Conservation (phyloP, 73 alveolate species). For the Tetrahymena elliotti region DNA sequence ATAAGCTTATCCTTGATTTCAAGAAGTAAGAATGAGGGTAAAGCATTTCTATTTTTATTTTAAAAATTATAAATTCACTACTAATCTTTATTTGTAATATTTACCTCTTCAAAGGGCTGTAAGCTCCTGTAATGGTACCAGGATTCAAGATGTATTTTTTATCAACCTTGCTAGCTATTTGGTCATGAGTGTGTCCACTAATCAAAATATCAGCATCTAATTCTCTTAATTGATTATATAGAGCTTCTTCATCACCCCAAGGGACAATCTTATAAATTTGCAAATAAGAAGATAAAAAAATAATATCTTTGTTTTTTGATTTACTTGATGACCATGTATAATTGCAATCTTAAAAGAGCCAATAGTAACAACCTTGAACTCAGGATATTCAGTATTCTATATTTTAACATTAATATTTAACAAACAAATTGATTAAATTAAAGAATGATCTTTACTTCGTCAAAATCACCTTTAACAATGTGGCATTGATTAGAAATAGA, state of each 20-base stretch:
- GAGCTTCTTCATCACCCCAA: constrained; percentile 94
- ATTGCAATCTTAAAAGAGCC: constrained; percentile 86
- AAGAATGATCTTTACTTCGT: constrained; percentile 52
- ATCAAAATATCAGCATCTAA: constrained; percentile 84
- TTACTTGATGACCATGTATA: constrained; percentile 88
- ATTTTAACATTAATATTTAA: background rate
- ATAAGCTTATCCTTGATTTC: constrained; percentile 67
- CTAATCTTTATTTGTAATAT: background rate
- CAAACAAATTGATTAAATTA: background rate
- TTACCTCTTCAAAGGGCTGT: constrained; percentile 46
- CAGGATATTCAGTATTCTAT: constrained; percentile 49
- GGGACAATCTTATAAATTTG: constrained; percentile 56
- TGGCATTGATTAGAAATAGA: constrained; percentile 54
- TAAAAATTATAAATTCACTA: background rate
- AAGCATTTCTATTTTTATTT: constrained; percentile 14
- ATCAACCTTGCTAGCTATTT: constrained; percentile 72
- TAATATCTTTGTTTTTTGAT: background rate
- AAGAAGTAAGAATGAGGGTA: constrained; percentile 48
- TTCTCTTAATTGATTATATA: constrained; percentile 73
- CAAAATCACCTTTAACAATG: constrained; percentile 85
- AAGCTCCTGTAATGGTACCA: constrained; percentile 94
- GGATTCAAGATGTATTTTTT: constrained; percentile 95
- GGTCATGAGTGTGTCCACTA: constrained; percentile 89
- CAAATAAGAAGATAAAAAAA: background rate
- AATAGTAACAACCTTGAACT: constrained; percentile 69